phyloP scores from a whole-genome alignment of 768 basidiomycete genomes.

The Hypsizygus marmoreus region DNA sequence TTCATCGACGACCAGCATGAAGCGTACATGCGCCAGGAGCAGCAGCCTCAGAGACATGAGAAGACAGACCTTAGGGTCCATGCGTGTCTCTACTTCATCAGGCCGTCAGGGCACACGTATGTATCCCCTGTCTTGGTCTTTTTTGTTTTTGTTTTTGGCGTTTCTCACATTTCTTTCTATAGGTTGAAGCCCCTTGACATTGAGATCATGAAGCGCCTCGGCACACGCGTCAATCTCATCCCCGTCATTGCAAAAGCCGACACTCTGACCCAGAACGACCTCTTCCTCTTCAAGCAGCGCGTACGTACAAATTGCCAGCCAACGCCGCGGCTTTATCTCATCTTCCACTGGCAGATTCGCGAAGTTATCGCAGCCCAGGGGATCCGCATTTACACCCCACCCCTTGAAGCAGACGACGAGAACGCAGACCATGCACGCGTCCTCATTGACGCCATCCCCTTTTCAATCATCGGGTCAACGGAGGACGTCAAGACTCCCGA shows the following conservation, averaged over 20 bases:
- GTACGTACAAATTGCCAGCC: no score
- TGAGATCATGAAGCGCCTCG: slow-evolving; percentile 99
- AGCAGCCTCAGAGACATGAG: slow-evolving; percentile 93
- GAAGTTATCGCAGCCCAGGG: slow-evolving; percentile 89
- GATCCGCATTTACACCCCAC: slow-evolving; percentile 94
- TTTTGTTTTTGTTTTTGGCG: not conserved
- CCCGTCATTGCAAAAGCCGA: slow-evolving; percentile 98
- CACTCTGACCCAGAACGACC: slow-evolving; percentile 92
- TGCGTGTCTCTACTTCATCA: slow-evolving; percentile 95
- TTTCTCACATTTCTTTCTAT: slow-evolving; percentile 10
- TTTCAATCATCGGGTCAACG: slow-evolving; percentile 97
- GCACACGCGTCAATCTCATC: slow-evolving; percentile 96
- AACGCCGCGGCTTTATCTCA: no score
- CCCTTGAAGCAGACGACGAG: slow-evolving; percentile 85
- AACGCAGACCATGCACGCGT: slow-evolving; percentile 86
- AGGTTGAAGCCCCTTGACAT: slow-evolving; percentile 97
- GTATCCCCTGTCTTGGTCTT: slow-evolving; percentile 34
- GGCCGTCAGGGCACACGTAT: slow-evolving; percentile 95
- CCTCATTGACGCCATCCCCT: slow-evolving; percentile 91
- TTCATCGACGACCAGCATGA: slow-evolving; percentile 98
- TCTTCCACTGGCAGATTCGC: slow-evolving; percentile 68
- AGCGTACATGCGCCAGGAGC: slow-evolving; percentile 96
- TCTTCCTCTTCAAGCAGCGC: slow-evolving; percentile 89
- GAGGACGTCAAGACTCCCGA: slow-evolving; percentile 92
- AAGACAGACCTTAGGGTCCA: slow-evolving; percentile 97